phyloP scores from a whole-genome alignment of 2,329 filamentous ascomycete species.

The Diaporthe destruens region DNA sequence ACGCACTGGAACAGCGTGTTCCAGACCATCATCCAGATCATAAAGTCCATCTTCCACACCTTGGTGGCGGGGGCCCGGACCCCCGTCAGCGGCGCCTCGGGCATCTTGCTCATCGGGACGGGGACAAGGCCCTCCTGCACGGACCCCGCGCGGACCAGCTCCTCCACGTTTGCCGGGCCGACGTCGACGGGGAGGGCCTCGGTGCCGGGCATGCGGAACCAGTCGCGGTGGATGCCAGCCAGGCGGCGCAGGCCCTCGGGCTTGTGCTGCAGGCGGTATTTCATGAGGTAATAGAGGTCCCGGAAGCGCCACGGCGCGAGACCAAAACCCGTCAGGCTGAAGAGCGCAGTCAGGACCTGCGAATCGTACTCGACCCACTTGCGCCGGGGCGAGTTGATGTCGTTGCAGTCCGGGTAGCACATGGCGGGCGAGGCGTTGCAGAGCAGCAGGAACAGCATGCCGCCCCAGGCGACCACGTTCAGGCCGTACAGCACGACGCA shows the following conservation, averaged over 20 bases:
- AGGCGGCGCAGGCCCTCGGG: conserved; percentile 73
- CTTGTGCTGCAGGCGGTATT: conserved; percentile 69
- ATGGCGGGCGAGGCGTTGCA: conserved; percentile 80
- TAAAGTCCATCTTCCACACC: conserved; percentile 82
- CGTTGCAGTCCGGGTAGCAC: conserved; percentile 77
- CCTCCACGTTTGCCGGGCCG: conserved; percentile 65
- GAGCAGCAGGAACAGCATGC: conserved; percentile 89
- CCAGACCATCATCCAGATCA: conserved; percentile 82
- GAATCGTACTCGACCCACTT: conserved; percentile 89
- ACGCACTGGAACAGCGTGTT: conserved; percentile 84
- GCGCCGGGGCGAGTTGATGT: conserved; percentile 80
- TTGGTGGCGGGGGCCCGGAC: conserved; percentile 75
- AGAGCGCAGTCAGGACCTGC: conserved; percentile 85
- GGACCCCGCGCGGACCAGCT: conserved; percentile 49
- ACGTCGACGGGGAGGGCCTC: conserved; percentile 66
- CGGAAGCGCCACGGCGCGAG: conserved; percentile 87
- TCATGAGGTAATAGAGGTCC: conserved; percentile 79
- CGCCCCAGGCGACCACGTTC: conserved; percentile 89
- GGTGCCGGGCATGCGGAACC: conserved; percentile 80
- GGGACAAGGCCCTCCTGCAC: conserved; percentile 66
- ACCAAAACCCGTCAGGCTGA: conserved; percentile 89
- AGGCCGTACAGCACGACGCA: conserved; percentile 82
- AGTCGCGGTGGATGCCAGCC: conserved; percentile 79
- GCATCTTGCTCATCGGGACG: conserved; percentile 72
- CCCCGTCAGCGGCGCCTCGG: conserved; percentile 78